phyloP scores from a whole-genome alignment of 1,284 basidiomycete species.

The Ganoderma multipileum region DNA sequence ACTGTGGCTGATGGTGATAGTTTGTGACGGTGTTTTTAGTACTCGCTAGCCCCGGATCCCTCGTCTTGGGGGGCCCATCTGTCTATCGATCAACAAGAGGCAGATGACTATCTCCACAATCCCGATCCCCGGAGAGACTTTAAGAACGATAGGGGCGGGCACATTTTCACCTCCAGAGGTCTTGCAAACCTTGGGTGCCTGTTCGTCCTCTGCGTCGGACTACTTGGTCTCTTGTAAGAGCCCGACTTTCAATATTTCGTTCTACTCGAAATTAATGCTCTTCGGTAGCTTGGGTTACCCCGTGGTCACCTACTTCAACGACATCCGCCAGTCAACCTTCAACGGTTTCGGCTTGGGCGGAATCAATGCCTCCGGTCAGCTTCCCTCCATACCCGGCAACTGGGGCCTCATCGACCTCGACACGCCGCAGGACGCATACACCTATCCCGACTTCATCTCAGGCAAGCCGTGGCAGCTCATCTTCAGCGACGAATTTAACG shows the following conservation, averaged over 20 bases:
- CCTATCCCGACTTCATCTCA: constrained; percentile 62
- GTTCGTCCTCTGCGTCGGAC: constrained; percentile 61
- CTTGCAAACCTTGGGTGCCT: constrained; percentile 82
- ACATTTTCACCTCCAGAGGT: constrained; percentile 77
- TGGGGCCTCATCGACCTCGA: constrained; percentile 80
- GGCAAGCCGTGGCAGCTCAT: constrained; percentile 66
- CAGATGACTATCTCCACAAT: constrained; percentile 79
- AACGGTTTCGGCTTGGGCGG: constrained; percentile 85
- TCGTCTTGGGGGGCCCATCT: constrained; percentile 73
- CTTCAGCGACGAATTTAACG: constrained; percentile 92
- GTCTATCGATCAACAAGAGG: constrained; percentile 61
- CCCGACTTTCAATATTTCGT: constrained; percentile 15
- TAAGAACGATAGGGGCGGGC: constrained; percentile 64
- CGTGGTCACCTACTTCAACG: constrained; percentile 73
- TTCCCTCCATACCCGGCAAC: constrained; percentile 64
- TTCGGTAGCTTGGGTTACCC: constrained; percentile 80
- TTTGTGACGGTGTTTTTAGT: constrained; percentile 47
- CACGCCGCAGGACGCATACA: constrained; percentile 71
- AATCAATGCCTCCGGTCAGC: constrained; percentile 82
- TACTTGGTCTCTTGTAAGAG: constrained; percentile 80
- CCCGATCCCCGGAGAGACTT: constrained; percentile 78
- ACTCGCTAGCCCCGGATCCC: constrained; percentile 77
- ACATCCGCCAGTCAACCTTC: constrained; percentile 52
- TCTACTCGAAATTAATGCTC: neutral
- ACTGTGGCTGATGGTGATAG: neutral